Conservation (phyloP, 2,329 filamentous ascomycete species). For the Pyricularia sp. region DNA sequence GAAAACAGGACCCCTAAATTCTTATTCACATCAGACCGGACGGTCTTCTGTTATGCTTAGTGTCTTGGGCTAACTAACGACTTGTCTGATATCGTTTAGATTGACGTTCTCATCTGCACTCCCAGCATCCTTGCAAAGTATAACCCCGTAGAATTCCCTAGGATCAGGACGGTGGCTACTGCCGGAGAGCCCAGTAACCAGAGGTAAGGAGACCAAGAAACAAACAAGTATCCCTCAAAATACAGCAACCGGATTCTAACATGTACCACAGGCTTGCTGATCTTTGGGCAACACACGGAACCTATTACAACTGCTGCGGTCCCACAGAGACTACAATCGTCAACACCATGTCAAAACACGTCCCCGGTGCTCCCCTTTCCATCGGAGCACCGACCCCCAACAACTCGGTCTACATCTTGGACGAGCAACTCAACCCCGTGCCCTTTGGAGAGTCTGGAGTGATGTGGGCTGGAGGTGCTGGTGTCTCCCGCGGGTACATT, state of each 20-base stretch:
- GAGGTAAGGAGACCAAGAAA: constrained; percentile 1
- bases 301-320: constrained; percentile 48
- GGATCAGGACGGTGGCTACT: constrained; percentile 7
- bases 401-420: constrained; percentile 43
- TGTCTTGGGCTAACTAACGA: neutral
- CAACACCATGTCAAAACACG: constrained; percentile 45
- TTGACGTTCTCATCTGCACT: constrained; percentile 8
- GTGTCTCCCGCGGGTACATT: constrained; percentile 46
- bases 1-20: too few species aligned
- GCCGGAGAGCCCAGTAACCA: constrained; percentile 6
- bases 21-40: too few species aligned
- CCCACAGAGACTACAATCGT: constrained; percentile 52
- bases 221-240: neutral
- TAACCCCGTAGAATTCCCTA: constrained; percentile 7
- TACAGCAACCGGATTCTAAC: neutral
- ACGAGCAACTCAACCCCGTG: constrained; percentile 34
- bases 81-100: neutral
- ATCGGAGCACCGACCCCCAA: constrained; percentile 49
- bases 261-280: constrained; percentile 4
- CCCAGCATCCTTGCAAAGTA: constrained; percentile 8
- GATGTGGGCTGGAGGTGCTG: constrained; percentile 48
- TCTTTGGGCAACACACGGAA: constrained; percentile 19
- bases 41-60: too few species aligned
- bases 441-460: constrained; percentile 36
- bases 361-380: constrained; percentile 33